Evolutionary conservation across 78 protist genomes (phyloP).

Genomic region (Pelomyxa schiedti): DNA sequence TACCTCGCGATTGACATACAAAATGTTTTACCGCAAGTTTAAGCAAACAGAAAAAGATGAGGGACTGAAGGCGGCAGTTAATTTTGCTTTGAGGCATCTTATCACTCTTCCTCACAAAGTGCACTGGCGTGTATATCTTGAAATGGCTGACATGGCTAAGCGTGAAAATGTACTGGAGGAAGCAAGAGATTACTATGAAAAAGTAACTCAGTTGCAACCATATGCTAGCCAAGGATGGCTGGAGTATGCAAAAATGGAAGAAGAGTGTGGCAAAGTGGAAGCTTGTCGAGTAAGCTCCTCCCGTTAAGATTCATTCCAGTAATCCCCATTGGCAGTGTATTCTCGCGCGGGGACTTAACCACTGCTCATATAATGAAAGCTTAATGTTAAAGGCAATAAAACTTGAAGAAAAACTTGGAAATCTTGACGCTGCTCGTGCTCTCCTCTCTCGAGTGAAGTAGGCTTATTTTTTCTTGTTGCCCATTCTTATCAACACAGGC

Average conservation of each 20-base stretch:
- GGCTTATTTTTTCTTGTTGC: background rate
- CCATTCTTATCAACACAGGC: background rate
- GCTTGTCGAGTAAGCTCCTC: too few relatives aligned
- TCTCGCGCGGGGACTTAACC: slow-evolving; percentile 47
- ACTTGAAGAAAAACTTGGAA: slow-evolving; percentile 58
- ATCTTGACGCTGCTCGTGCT: slow-evolving; percentile 49
- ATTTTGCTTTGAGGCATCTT: too few relatives aligned
- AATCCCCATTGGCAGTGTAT: too few relatives aligned
- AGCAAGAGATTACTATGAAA: slow-evolving; percentile 42
- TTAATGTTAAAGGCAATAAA: slow-evolving; percentile 53
- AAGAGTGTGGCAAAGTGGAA: slow-evolving; percentile 58
- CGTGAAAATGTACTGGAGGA: slow-evolving; percentile 29
- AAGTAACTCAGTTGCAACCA: slow-evolving; percentile 34
- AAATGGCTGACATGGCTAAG: slow-evolving; percentile 62
- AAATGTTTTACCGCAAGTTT: too few relatives aligned
- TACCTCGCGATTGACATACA: too few relatives aligned
- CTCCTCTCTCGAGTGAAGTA: slow-evolving; percentile 20
- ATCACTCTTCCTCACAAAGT: too few relatives aligned
- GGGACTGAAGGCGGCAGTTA: too few relatives aligned
- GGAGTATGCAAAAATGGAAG: slow-evolving; percentile 81
- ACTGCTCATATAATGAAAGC: slow-evolving; percentile 60
- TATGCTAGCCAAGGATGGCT: slow-evolving; percentile 60
- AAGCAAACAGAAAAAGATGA: too few relatives aligned
- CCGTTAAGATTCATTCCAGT: too few relatives aligned
- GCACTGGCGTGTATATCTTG: slow-evolving; percentile 61